A percentile compares a stretch with the other conserved stretches of the same genome.
Evolutionary conservation across 2,329 filamentous ascomycete species (phyloP).

Genomic region (Exophiala lecanii-corni): DNA sequence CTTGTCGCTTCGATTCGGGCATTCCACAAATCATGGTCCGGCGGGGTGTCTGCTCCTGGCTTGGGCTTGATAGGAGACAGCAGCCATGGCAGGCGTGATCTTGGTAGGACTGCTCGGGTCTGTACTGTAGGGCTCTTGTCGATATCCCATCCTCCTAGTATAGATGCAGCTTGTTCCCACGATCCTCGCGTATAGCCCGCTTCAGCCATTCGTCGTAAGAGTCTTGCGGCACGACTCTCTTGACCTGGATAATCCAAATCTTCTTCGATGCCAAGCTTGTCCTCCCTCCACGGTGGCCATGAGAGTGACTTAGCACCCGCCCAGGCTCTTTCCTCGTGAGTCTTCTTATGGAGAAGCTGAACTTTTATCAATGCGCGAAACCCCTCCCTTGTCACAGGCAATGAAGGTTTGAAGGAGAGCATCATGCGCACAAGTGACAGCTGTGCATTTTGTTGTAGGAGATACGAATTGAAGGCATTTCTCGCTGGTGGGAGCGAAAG

Average conservation of each 20-base stretch:
- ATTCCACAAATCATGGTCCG: slow-evolving; percentile 45
- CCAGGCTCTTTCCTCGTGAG: slow-evolving; percentile 51
- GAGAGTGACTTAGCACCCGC: slow-evolving; percentile 55
- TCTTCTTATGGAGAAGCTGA: slow-evolving; percentile 57
- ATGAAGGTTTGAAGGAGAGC: slow-evolving; percentile 49
- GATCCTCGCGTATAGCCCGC: slow-evolving; percentile 50
- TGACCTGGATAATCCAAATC: slow-evolving; percentile 53
- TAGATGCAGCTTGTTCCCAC: slow-evolving; percentile 52
- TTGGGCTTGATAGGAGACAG: slow-evolving; percentile 19
- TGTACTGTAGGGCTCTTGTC: slow-evolving; percentile 61
- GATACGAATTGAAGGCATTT: slow-evolving; percentile 46
- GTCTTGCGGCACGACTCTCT: slow-evolving; percentile 52
- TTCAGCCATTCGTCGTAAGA: slow-evolving; percentile 53
- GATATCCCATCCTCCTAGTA: slow-evolving; percentile 59
- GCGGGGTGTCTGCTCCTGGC: slow-evolving; percentile 4
- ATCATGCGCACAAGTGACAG: slow-evolving; percentile 55
- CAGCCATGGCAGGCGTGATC: slow-evolving; percentile 18
- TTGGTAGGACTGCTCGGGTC: slow-evolving; percentile 44
- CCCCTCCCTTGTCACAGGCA: slow-evolving; percentile 54
- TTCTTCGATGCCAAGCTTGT: slow-evolving; percentile 57
- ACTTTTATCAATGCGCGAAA: slow-evolving; percentile 53
- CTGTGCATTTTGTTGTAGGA: slow-evolving; percentile 53
- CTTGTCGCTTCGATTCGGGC: slow-evolving; percentile 56
- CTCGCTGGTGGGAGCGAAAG: slow-evolving; percentile 46
- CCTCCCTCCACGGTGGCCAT: slow-evolving; percentile 64